Evolutionary conservation across 805 yeast genomes (phyloP).

Genomic region (Saccharomycopsis oosterbeekiorum): DNA sequence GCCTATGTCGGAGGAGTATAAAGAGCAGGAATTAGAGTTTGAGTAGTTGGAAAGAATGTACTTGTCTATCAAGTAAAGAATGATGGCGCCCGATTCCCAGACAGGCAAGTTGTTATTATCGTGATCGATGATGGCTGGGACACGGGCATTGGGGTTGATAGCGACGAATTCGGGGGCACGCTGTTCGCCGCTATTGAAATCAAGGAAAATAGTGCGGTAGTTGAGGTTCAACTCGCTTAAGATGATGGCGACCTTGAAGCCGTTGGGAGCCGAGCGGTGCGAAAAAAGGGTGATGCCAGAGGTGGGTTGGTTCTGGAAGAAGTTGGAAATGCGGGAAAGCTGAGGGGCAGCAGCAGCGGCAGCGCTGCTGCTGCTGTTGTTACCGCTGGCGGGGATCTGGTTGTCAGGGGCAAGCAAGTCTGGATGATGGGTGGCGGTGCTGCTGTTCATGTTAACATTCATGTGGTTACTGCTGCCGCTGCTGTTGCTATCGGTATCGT

Average conservation of each 20-base stretch:
- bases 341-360: slow-evolving; percentile 25
- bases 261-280: slow-evolving; percentile 90
- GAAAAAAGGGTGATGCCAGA: slow-evolving; percentile 78
- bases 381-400: background rate
- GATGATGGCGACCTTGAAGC: slow-evolving; percentile 89
- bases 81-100: slow-evolving; percentile 95
- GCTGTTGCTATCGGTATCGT: slow-evolving; percentile 13
- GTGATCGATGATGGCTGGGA: slow-evolving; percentile 91
- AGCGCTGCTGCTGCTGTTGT: slow-evolving; percentile 2
- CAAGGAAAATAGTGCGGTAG: slow-evolving; percentile 75
- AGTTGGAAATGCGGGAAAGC: slow-evolving; percentile 52
- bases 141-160: slow-evolving; percentile 93
- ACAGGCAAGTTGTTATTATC: slow-evolving; percentile 66
- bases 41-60: slow-evolving; percentile 42
- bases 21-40: slow-evolving; percentile 50
- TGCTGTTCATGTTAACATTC: slow-evolving; percentile 21
- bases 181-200: slow-evolving; percentile 84
- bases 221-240: slow-evolving; percentile 72
- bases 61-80: slow-evolving; percentile 69
- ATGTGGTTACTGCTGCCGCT: too few species aligned
- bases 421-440: slow-evolving; percentile 14
- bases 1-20: slow-evolving; percentile 68
- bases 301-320: slow-evolving; percentile 65
- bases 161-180: slow-evolving; percentile 87
- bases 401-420: slow-evolving; percentile 10